Base-by-base conservation (phyloP, 768 basidiomycete genomes). In the Sarcomyxa edulis region DNA sequence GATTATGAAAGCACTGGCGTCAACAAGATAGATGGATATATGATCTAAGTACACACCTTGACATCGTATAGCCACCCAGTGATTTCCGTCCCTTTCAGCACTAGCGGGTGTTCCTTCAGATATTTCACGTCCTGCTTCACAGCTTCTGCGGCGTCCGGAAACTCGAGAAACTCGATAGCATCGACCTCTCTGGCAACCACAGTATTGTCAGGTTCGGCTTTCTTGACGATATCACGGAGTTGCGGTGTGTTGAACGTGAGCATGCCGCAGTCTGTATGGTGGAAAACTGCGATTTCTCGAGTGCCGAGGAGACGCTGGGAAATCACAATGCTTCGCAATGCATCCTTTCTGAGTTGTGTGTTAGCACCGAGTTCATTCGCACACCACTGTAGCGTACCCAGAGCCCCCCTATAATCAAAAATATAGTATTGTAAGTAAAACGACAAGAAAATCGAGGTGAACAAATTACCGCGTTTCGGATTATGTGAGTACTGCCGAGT, bases 191-290 rank as follows among this genome's bases (percentile, higher is more conserved):
- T 22, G 11, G 58, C 54, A 33, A 63, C 54, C 4, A 42, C 52
- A 19, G 49, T 28, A 29, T 64, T 54, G 5, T 49, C 60, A 11
- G 70, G 66, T 27, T 64, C 59, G 19, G 65, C 60, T 26, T 66
- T 61, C 49, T 71, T 74, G 47, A 84, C 66, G 34, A 73, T 58
- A 12, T 57, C 49, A 36, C 71, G 73, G 18, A 84, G 60, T 37
- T 72, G 54, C 1, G 66, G 57, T 19, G 68, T 69, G 5, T 60
- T 67, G 62, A 85, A 84, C 1, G 72, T 75, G 32, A 79, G 60
- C 81, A 86, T 84, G 32, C 84, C 84, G 50, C 84, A 85, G 32
- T 69, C 78, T 1, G 78, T 81, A 56, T 87, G 84, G 53, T 79
- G 81, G 55, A 83, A 72, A 35, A 87, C 61, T 4, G 78, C 72